phyloP scores from a whole-genome alignment of 1,284 basidiomycete species.

The Irpex sp. region DNA sequence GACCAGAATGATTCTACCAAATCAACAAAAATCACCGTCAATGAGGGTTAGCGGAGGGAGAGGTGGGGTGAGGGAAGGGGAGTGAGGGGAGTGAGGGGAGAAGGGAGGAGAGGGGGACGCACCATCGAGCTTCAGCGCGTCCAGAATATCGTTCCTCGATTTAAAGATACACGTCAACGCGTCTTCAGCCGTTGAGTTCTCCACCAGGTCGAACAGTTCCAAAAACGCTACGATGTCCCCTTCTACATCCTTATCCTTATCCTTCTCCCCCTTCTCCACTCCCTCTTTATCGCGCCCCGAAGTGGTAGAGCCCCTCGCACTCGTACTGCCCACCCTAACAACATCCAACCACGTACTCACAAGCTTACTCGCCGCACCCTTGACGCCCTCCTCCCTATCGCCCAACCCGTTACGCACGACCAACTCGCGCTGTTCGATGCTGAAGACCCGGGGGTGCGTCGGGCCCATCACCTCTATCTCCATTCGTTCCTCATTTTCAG shows the following conservation, averaged over 20 bases:
- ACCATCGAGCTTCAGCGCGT: slow-evolving; percentile 75
- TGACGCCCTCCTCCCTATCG: slow-evolving; percentile 83
- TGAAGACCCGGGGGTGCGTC: slow-evolving; percentile 66
- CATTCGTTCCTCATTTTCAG: slow-evolving; percentile 1
- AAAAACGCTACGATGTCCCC: slow-evolving; percentile 52
- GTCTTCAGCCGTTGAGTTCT: slow-evolving; percentile 62
- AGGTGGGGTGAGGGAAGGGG: too few species aligned
- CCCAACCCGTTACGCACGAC: slow-evolving; percentile 82
- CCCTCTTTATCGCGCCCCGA: too few species aligned
- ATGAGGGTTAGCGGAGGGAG: too few species aligned
- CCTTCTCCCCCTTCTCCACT: too few species aligned
- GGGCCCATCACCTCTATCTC: slow-evolving; percentile 33
- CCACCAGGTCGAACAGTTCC: slow-evolving; percentile 57
- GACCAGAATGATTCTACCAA: slow-evolving; percentile 82
- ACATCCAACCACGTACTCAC: slow-evolving; percentile 77
- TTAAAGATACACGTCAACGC: slow-evolving; percentile 66
- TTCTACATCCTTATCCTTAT: slow-evolving; percentile 19
- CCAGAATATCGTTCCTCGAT: slow-evolving; percentile 54
- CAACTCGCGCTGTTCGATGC: slow-evolving; percentile 75
- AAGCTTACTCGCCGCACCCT: slow-evolving; percentile 75
- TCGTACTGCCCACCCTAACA: slow-evolving; percentile 22
- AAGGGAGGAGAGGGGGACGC: slow-evolving; percentile 20
- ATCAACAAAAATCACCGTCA: too few species aligned
- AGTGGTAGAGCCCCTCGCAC: too few species aligned
- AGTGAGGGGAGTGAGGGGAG: neutral